Evolutionary conservation across 108 stramenopile genomes (phyloP), one percentile per base, ranked within the genome.

Genomic region (Cyclotella choctawhatcheeana): DNA sequence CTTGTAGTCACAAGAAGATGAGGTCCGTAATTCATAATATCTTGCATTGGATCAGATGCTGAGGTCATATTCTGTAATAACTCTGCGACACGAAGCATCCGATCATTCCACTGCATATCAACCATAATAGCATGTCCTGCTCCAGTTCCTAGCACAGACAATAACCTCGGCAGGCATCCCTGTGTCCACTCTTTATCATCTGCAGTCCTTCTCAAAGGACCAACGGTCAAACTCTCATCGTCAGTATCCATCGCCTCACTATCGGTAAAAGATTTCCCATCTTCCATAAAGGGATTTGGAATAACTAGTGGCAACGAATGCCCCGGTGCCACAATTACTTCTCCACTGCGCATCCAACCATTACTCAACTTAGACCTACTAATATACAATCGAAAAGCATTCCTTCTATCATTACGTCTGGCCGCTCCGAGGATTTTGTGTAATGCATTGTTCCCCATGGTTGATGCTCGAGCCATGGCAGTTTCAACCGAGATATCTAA

Each of bases 1-100:
- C 80, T 81, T 8, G 88, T 74, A 8, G 91, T 91, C 0, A 92
- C 68, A 51, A 94, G 89, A 10, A 94, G 79, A 77, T 92, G 91
- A 12, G 88, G 89, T 13, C 93, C 93, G 67, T 71, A 89, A 47
- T 88, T 86, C 20, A 63, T 58, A 59, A 44, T 32, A 55, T 56
- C 29, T 2, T 22, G 45, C 34, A 40, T 29, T 37, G 47, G 29
- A 37, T 18, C 51, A 50, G 58, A 40, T 13, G 50, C 3, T 32
- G 63, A 31, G 5, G 88, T 77, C 50, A 94, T 47, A 43, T 62
- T 64, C 58, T 79, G 74, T 33, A 94, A 43, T 21, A 94, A 44
- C 58, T 89, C 74, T n/a, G 84, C 85, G 18, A 89, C 78, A 30
- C 91, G 85, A 14, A 67, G 73, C 54, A 82, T 72, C 2, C 93